Evolutionary conservation across 495 filamentous ascomycete genomes (phyloP).

Genomic region (Tirmania nivea): DNA sequence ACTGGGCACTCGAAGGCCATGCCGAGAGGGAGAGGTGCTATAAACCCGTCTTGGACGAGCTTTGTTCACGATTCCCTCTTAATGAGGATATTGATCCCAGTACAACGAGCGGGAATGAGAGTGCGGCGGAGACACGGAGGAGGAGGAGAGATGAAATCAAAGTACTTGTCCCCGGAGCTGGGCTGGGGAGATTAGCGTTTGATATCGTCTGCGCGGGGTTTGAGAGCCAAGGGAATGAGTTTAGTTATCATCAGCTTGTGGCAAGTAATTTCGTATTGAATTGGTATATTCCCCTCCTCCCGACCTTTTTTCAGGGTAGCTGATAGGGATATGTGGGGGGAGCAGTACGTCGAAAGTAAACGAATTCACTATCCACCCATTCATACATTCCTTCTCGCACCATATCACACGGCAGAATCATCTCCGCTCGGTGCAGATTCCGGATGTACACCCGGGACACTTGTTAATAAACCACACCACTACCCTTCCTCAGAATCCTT

Average conservation of each 20-base stretch:
- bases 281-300: slow-evolving; percentile 15
- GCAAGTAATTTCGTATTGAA: slow-evolving; percentile 79
- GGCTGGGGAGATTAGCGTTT: slow-evolving; percentile 67
- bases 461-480: background rate
- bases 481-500: background rate
- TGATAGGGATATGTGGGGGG: too few relatives aligned
- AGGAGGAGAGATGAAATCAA: slow-evolving; percentile 25
- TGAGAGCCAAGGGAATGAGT: slow-evolving; percentile 63
- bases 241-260: slow-evolving; percentile 79
- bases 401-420: slow-evolving; percentile 22
- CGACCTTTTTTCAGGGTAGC: background rate
- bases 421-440: slow-evolving; percentile 23
- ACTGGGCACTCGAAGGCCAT: slow-evolving; percentile 69
- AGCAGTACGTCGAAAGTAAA: background rate
- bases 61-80: slow-evolving; percentile 16
- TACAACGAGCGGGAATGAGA: slow-evolving; percentile 10
- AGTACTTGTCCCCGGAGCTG: slow-evolving; percentile 75
- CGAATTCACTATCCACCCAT: slow-evolving; percentile 23
- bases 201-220: slow-evolving; percentile 49
- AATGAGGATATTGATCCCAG: slow-evolving; percentile 28
- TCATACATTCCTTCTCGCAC: slow-evolving; percentile 27
- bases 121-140: slow-evolving; percentile 3
- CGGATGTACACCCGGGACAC: slow-evolving; percentile 14
- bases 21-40: slow-evolving; percentile 56
- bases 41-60: slow-evolving; percentile 41